Evolutionary conservation across 2,329 filamentous ascomycete genomes (phyloP).

Genomic region (Fusarium humuli): DNA sequence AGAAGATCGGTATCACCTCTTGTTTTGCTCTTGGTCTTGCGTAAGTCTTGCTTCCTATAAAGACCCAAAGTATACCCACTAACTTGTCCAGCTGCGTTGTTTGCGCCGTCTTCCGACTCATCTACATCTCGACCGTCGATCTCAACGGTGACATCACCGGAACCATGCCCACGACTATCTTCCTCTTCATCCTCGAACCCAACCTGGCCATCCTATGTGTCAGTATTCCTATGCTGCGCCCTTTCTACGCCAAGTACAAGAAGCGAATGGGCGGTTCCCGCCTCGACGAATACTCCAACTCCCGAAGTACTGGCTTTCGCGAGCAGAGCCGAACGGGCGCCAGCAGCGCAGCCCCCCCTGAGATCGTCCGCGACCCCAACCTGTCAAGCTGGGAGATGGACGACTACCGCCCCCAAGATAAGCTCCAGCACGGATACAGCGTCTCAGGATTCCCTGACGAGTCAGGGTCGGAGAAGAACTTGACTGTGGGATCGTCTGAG

Average conservation of each 20-base stretch:
- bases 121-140: constrained; percentile 54
- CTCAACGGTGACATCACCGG: constrained; percentile 52
- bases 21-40: constrained; percentile 53
- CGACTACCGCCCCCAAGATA: constrained; percentile 30
- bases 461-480: constrained; percentile 43
- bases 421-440: constrained; percentile 23
- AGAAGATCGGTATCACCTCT: constrained; percentile 54
- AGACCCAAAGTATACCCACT: not conserved
- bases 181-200: constrained; percentile 56
- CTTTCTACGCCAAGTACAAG: constrained; percentile 51
- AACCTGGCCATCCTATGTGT: constrained; percentile 57
- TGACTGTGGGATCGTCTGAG: constrained; percentile 32
- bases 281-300: constrained; percentile 44
- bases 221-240: constrained; percentile 56
- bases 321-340: constrained; percentile 36
- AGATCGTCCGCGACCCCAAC: constrained; percentile 14
- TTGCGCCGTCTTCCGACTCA: constrained; percentile 54
- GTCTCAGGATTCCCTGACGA: constrained; percentile 34
- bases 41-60: constrained; percentile 37
- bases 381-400: constrained; percentile 45
- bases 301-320: constrained; percentile 32
- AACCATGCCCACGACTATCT: constrained; percentile 55
- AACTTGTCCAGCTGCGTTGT: constrained; percentile 50
- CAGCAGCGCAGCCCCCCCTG: constrained; percentile 18
- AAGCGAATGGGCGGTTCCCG: constrained; percentile 49